A percentile compares a stretch with the other conserved stretches of the same genome.
Conservation (phyloP, 116 monocot genomes). For the Posidonia oceanica region DNA sequence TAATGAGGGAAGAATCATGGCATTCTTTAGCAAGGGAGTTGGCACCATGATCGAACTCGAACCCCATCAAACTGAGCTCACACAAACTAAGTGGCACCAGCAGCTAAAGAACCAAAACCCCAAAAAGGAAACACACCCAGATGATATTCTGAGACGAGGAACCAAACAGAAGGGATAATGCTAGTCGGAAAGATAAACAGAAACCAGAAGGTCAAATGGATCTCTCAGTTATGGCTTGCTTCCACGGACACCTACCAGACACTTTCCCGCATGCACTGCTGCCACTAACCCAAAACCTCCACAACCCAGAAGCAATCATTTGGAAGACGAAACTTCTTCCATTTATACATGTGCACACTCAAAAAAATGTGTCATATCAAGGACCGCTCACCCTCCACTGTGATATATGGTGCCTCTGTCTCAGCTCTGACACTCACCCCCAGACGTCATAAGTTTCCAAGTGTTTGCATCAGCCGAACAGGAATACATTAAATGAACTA, state of each 20-base stretch:
- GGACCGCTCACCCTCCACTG: background rate
- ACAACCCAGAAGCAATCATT: slow-evolving; percentile 9
- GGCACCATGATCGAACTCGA: slow-evolving; percentile 4
- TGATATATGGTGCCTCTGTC: background rate
- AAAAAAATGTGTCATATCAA: background rate
- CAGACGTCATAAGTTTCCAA: background rate
- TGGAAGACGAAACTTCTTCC: slow-evolving; percentile 5
- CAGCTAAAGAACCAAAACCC: background rate
- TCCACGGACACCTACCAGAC: background rate
- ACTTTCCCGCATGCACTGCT: background rate
- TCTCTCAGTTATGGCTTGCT: background rate
- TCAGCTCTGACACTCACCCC: background rate
- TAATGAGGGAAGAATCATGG: slow-evolving; percentile 1
- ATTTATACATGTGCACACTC: background rate
- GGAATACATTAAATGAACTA: no score
- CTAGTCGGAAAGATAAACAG: background rate
- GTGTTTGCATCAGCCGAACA: no score
- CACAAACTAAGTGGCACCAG: background rate
- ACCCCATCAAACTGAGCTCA: slow-evolving; percentile 6
- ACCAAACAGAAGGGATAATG: background rate
- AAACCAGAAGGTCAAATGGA: background rate
- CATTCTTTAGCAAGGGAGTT: slow-evolving; percentile 9
- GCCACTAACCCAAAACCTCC: background rate
- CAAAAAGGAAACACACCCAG: no score
- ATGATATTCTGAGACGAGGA: no score